Conservation (phyloP, 2,329 filamentous ascomycete species). For the Aspergillus fischeri region DNA sequence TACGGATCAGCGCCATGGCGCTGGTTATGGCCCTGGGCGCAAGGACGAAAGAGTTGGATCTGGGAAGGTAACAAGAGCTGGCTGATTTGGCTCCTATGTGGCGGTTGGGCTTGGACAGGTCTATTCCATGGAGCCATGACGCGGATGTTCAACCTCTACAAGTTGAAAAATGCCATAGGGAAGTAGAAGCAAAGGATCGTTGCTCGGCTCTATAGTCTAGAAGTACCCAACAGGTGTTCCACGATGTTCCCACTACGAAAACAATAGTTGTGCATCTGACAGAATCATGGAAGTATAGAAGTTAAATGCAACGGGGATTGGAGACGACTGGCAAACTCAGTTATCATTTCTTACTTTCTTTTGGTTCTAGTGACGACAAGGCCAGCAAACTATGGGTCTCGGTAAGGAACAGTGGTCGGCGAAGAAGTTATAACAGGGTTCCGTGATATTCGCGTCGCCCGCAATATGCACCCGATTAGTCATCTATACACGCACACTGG, state of each 20-base stretch:
- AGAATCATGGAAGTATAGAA: neutral
- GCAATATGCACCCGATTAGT: slow-evolving; percentile 21
- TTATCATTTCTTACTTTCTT: neutral
- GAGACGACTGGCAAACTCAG: neutral
- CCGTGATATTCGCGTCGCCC: slow-evolving; percentile 30
- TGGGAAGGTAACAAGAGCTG: slow-evolving; percentile 49
- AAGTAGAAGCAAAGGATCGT: slow-evolving; percentile 4
- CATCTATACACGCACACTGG: slow-evolving; percentile 23
- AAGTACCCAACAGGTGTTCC: too few relatives aligned
- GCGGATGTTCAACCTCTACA: slow-evolving; percentile 50
- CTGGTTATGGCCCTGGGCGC: slow-evolving; percentile 48
- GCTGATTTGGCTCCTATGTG: slow-evolving; percentile 50
- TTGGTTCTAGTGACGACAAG: neutral
- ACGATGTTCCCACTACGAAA: too few relatives aligned
- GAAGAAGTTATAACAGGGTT: slow-evolving; percentile 9
- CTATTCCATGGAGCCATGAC: slow-evolving; percentile 43
- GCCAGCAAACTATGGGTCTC: neutral
- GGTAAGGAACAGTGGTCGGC: neutral
- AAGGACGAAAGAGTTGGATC: slow-evolving; percentile 36
- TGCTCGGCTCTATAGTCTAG: neutral
- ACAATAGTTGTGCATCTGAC: neutral
- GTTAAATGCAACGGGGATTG: neutral
- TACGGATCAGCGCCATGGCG: slow-evolving; percentile 42
- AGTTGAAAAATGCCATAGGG: slow-evolving; percentile 31
- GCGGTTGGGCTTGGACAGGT: slow-evolving; percentile 44